Conservation (phyloP, 2,329 filamentous ascomycete genomes). For the Fusarium hainanense region DNA sequence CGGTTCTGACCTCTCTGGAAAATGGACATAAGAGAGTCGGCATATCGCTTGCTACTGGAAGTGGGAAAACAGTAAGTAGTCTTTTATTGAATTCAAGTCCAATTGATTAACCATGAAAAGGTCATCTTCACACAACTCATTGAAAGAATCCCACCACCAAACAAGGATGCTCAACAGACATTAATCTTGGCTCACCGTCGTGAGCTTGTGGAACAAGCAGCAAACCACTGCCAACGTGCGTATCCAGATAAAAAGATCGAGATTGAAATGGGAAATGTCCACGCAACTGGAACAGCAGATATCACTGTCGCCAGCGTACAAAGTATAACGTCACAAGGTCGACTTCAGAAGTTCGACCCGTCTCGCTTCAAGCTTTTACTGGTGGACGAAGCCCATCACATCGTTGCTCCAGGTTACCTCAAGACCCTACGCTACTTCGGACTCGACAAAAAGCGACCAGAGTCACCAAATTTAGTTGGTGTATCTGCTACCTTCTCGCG, state of each 20-base stretch:
- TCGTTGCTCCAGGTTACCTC: conserved; percentile 86
- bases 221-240: conserved; percentile 80
- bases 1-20: conserved; percentile 76
- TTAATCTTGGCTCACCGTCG: conserved; percentile 92
- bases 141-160: conserved; percentile 71
- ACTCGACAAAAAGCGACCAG: conserved; percentile 61
- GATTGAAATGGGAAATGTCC: conserved; percentile 86
- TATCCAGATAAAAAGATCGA: conserved; percentile 87
- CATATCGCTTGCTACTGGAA: conserved; percentile 86
- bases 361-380: conserved; percentile 85
- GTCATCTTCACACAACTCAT: conserved; percentile 98
- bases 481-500: conserved; percentile 85
- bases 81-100: neutral
- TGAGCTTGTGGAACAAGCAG: conserved; percentile 94
- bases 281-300: conserved; percentile 83
- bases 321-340: conserved; percentile 80
- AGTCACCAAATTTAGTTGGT: conserved; percentile 77
- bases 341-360: conserved; percentile 86
- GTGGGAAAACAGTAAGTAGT: conserved; percentile 81
- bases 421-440: conserved; percentile 82
- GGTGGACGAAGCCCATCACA: conserved; percentile 97
- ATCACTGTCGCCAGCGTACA: conserved; percentile 93
- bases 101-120: conserved; percentile 54
- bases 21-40: conserved; percentile 82
- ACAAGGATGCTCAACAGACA: conserved; percentile 72